Conservation (phyloP, 225 moss, liverwort and hornwort species). For the Pseudoscleropodium purum region DNA sequence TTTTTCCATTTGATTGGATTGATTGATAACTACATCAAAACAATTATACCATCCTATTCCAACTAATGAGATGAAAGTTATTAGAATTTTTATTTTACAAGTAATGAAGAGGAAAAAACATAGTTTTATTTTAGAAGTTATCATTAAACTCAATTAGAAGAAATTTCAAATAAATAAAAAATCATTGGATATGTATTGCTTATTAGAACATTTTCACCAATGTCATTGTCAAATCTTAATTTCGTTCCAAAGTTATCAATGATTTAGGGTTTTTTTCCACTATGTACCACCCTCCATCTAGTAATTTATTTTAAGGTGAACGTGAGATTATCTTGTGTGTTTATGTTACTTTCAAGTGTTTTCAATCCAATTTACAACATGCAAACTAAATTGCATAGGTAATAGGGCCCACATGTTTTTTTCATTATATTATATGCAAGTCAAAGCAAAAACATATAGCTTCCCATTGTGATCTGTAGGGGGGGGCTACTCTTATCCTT, state of each 20-base stretch:
- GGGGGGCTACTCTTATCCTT: background rate
- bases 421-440: fast-evolving
- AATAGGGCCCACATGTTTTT: background rate
- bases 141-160: background rate
- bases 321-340: background rate
- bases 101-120: background rate
- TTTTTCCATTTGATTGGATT: no score
- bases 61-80: background rate
- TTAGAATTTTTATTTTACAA: background rate
- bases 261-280: background rate
- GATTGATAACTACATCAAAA: background rate
- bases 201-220: background rate
- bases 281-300: background rate
- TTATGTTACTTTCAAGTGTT: background rate
- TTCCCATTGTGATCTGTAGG: background rate
- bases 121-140: background rate
- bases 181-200: fast-evolving
- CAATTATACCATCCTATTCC: no score
- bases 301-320: background rate
- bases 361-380: background rate
- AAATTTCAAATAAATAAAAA: background rate
- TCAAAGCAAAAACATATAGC: background rate
- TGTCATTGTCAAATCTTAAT: background rate
- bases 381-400: background rate
- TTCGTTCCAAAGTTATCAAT: background rate